A percentile compares a stretch with the other conserved stretches of the same genome.
phyloP scores from a whole-genome alignment of 495 filamentous ascomycete genomes.

The Penicillium ochrochloron region DNA sequence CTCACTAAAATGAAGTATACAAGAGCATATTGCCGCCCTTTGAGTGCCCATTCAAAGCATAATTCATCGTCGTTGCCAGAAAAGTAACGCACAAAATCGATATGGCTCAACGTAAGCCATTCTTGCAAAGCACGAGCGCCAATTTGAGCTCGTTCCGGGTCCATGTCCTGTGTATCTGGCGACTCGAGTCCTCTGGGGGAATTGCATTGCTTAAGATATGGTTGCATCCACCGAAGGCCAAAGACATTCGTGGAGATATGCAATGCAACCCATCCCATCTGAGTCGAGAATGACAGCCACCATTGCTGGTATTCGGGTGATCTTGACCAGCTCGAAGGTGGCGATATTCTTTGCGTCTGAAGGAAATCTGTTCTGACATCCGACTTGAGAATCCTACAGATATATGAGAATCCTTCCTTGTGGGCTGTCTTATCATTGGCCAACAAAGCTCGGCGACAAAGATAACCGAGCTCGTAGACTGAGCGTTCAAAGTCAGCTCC shows the following conservation, averaged over 20 bases:
- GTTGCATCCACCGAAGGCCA: conserved; percentile 15
- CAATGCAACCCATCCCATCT: conserved; percentile 42
- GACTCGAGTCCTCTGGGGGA: no score
- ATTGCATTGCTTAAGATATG: neutral
- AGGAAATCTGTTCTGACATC: conserved; percentile 27
- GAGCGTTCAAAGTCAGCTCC: conserved; percentile 33
- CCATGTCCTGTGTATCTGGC: no score
- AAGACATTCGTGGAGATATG: conserved; percentile 21
- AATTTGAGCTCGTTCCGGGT: neutral
- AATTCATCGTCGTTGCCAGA: conserved; percentile 1
- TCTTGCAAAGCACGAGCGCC: neutral
- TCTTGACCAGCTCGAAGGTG: conserved; percentile 21
- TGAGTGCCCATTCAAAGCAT: conserved; percentile 20
- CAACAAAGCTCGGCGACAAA: conserved; percentile 37
- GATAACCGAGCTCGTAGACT: conserved; percentile 33
- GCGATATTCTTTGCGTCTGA: neutral
- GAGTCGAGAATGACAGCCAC: conserved; percentile 28
- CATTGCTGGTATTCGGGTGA: conserved; percentile 6
- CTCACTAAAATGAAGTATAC: conserved; percentile 15
- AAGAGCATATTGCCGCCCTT: conserved; percentile 17
- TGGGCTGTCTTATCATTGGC: conserved; percentile 15
- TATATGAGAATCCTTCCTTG: conserved; percentile 18
- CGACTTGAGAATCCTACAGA: conserved; percentile 9
- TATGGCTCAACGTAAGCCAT: conserved; percentile 11
- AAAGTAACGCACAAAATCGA: conserved; percentile 1